These are phyloP conservation scores for Vigna trinervia DNA, from an alignment of 306 rosid genomes.

Conservation along the genomic window DNA sequence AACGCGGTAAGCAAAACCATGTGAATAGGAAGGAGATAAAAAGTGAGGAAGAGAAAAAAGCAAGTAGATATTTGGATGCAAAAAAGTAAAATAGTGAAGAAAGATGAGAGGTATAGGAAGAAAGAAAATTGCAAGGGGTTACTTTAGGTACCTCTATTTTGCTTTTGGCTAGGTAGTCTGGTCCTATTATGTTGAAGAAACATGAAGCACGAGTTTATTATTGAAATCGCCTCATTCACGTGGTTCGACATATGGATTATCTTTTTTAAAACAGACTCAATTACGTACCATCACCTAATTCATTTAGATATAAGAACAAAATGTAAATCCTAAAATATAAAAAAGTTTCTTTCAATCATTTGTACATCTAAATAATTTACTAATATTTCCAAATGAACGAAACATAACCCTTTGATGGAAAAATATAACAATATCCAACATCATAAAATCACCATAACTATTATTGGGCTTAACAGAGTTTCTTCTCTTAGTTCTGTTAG, in stretches of 20 bases:
- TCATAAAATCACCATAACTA: no score
- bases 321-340: no score
- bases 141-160: conserved; percentile 29
- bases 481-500: no score
- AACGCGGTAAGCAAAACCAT: conserved; percentile 40
- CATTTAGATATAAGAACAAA: background rate
- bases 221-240: conserved; percentile 5
- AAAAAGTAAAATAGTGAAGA: background rate
- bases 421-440: no score
- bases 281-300: background rate
- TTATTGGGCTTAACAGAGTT: no score
- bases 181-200: conserved; percentile 17
- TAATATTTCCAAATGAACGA: no score
- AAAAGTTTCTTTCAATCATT: no score
- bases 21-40: conserved; percentile 48
- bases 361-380: no score
- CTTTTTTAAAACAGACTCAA: background rate
- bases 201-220: conserved; percentile 26
- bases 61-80: background rate
- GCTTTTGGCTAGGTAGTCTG: conserved; percentile 34
- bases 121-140: conserved; percentile 24
- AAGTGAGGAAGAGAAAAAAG: conserved; percentile 36
- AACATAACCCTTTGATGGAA: no score
- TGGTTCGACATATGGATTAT: background rate
- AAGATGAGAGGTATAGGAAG: background rate